Percentiles rank a stretch among this genome's conserved stretches.
Evolutionary conservation across 2,329 filamentous ascomycete species (phyloP).

Genomic region (Calonectria pseudoreteaudii): DNA sequence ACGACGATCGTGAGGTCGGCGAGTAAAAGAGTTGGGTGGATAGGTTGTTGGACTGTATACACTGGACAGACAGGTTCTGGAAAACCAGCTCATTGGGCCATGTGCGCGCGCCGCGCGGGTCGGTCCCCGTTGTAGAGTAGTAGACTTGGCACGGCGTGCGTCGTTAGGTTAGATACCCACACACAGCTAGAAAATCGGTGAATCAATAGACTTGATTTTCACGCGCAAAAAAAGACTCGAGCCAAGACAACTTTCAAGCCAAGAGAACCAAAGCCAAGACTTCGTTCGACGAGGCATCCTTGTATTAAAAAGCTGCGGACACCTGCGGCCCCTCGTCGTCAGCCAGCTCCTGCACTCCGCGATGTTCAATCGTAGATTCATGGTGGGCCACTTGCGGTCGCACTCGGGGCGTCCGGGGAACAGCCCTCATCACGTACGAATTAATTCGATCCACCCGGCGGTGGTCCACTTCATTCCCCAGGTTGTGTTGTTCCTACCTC

Average conservation of each 20-base stretch:
- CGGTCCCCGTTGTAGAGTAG: not conserved
- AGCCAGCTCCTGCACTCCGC: not conserved
- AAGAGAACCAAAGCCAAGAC: too few species aligned
- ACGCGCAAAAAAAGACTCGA: not conserved
- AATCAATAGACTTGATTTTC: not conserved
- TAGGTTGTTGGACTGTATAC: not conserved
- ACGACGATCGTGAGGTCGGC: constrained; percentile 31
- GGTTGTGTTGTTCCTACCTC: not conserved
- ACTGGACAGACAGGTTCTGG: not conserved
- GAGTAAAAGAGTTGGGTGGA: constrained; percentile 14
- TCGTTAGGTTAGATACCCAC: not conserved
- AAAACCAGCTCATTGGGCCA: not conserved
- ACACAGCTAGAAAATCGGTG: not conserved
- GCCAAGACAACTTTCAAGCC: not conserved
- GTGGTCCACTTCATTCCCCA: not conserved
- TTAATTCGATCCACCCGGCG: not conserved
- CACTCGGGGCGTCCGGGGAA: not conserved
- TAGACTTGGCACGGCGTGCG: not conserved
- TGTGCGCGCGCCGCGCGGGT: too few species aligned
- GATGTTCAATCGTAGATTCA: not conserved
- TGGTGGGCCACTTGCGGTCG: not conserved
- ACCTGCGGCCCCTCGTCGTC: not conserved
- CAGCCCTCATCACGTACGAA: not conserved
- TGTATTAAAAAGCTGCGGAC: not conserved
- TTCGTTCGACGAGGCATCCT: not conserved